Percentiles rank a stretch among this genome's conserved stretches.
Evolutionary conservation across 1,284 basidiomycete genomes (phyloP).

Genomic region (Moesziomyces sp.): DNA sequence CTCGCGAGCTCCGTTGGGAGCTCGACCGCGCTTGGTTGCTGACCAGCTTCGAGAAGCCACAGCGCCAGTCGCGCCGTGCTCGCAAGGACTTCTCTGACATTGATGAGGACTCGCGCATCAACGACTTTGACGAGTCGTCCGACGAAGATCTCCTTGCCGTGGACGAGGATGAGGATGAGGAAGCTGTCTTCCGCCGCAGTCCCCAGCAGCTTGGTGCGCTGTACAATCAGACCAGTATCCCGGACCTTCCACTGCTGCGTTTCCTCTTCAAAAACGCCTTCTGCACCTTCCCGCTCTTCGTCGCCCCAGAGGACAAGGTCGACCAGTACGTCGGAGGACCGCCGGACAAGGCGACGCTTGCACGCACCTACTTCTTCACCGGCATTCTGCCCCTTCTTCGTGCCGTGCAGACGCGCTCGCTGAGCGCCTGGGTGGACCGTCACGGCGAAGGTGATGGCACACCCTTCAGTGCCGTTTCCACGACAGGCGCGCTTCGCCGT

Average conservation of each 20-base stretch:
- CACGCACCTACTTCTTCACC: conserved; percentile 52
- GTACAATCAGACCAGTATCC: conserved; percentile 33
- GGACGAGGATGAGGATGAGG: conserved; percentile 56
- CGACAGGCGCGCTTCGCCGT: conserved; percentile 34
- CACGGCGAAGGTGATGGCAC: conserved; percentile 62
- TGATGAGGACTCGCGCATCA: conserved; percentile 54
- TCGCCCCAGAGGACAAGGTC: conserved; percentile 51
- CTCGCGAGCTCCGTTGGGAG: conserved; percentile 60
- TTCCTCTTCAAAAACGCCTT: conserved; percentile 63
- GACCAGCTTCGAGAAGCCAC: conserved; percentile 53
- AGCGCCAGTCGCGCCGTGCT: conserved; percentile 15
- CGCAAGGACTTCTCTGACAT: conserved; percentile 31
- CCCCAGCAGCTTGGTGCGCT: conserved; percentile 43
- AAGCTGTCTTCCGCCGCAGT: conserved; percentile 58
- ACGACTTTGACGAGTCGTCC: conserved; percentile 56
- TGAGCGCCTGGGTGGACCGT: conserved; percentile 58
- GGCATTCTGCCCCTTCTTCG: conserved; percentile 58
- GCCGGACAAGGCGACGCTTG: conserved; percentile 57
- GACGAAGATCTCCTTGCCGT: conserved; percentile 44
- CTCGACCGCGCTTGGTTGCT: conserved; percentile 60
- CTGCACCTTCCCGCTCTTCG: conserved; percentile 62
- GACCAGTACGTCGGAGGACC: conserved; percentile 39
- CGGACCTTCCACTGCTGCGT: conserved; percentile 58
- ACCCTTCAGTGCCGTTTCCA: conserved; percentile 53
- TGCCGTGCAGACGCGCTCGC: conserved; percentile 56